A percentile compares a stretch with the other conserved stretches of the same genome.
Evolutionary conservation across 805 yeast genomes (phyloP).

Genomic region (Candida stauntonica): DNA sequence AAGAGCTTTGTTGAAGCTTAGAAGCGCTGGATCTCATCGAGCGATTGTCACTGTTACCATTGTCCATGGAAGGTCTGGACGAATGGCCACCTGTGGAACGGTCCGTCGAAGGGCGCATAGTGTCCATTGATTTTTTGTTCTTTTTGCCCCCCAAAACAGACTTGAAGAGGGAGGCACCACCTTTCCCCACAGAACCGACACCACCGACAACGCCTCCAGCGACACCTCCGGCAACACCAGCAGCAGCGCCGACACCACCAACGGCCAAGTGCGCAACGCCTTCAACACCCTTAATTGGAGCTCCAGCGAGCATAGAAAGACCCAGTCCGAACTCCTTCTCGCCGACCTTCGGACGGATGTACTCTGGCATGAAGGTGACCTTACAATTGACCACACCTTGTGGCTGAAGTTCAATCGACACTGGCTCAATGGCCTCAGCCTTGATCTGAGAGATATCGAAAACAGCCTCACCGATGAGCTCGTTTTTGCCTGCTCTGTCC

Average conservation of each 20-base stretch:
- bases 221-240: constrained; percentile 35
- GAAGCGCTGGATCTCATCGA: constrained; percentile 8
- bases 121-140: constrained; percentile 28
- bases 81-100: constrained; percentile 4
- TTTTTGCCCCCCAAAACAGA: constrained; percentile 30
- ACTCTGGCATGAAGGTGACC: constrained; percentile 59
- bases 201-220: constrained; percentile 45
- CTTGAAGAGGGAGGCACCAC: constrained; percentile 40
- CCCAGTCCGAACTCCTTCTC: constrained; percentile 39
- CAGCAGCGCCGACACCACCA: constrained; percentile 38
- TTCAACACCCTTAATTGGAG: constrained; percentile 44
- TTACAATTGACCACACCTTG: constrained; percentile 56
- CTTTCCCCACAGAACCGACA: constrained; percentile 39
- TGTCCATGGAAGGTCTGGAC: constrained; percentile 8
- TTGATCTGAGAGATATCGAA: constrained; percentile 47
- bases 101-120: constrained; percentile 31
- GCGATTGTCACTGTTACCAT: constrained; percentile 4
- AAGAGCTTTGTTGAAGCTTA: constrained; percentile 1
- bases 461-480: constrained; percentile 47
- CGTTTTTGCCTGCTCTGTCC: constrained; percentile 74
- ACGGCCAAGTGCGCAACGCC: constrained; percentile 38
- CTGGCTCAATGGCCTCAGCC: constrained; percentile 41
- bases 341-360: constrained; percentile 56
- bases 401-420: constrained; percentile 52
- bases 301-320: constrained; percentile 37